Percentiles rank a stretch among this genome's conserved stretches.
Evolutionary conservation across 2,329 filamentous ascomycete genomes (phyloP).

Genomic region (Fusarium transvaalense): DNA sequence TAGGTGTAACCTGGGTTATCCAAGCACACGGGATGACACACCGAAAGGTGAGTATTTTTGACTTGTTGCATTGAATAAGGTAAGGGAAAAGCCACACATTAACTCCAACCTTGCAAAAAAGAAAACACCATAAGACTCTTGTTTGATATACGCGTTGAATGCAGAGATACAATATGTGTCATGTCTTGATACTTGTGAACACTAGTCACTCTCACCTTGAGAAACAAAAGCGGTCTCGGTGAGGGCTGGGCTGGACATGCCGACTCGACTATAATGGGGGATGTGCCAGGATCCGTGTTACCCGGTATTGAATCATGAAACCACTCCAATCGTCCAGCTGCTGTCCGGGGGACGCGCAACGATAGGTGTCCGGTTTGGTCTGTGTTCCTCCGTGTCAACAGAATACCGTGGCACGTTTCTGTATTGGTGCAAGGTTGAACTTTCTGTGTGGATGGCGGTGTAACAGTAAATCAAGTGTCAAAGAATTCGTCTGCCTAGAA

Average conservation of each 20-base stretch:
- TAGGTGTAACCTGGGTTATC: constrained; percentile 26
- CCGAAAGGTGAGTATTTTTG: constrained; percentile 22
- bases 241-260: constrained; percentile 19
- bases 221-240: constrained; percentile 39
- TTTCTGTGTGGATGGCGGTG: constrained; percentile 17
- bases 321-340: neutral
- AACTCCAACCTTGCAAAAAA: neutral
- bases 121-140: neutral
- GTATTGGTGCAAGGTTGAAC: constrained; percentile 9
- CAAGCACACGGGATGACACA: constrained; percentile 37
- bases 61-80: neutral
- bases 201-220: constrained; percentile 1
- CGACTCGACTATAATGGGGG: constrained; percentile 25
- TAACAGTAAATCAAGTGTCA: constrained; percentile 16
- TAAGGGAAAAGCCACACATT: neutral
- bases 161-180: neutral
- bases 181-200: neutral
- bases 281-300: constrained; percentile 29
- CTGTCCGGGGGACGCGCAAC: constrained; percentile 27
- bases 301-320: constrained; percentile 18
- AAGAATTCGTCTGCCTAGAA: constrained; percentile 46
- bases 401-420: constrained; percentile 19
- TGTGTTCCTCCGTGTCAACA: neutral
- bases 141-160: neutral
- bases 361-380: constrained; percentile 11